Base-by-base conservation (phyloP, 1,139 yeast species). In the Yamadazyma diospyri region DNA sequence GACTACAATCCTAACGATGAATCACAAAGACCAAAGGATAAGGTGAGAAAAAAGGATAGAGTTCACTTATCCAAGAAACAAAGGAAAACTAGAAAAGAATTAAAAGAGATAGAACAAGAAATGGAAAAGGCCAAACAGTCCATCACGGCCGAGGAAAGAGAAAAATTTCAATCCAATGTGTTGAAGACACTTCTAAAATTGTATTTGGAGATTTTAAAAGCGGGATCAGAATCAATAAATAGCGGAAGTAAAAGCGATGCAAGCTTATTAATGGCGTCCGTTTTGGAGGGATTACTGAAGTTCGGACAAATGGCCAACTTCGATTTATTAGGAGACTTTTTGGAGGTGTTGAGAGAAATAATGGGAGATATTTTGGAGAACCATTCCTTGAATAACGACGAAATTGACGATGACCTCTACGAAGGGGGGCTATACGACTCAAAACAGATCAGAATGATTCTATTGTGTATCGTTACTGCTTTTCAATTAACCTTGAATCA, bases 221-320 rank as follows among this genome's bases (percentile, higher is more conserved):
- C 66, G 6, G 70, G 71, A 3, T 49, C 64, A 2, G 51, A 51
- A 15, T 40, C 52, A 1, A 33, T 44, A 6, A 50, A 46, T 4
- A 39, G 37, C 3, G 35, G 38, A n/a, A 72, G 71, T 18, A 70
- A 77, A 28, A 72, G 77, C 17, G 74, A 76, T 29, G 73, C 76
- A n/a, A 47, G 49, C 15, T 45, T 45, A 12, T 65, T 92, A 36
- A 79, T 87, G 69, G 95, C 94, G 6, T 72, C 92, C 0, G 94
- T 92, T 0, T 67, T 92, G 34, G 97, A 92, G 64, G 97, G 97
- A 5, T 63, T 92, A 37, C 85, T 97, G 2, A 78, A 78, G 53
- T 88, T 82, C 53, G 95, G 97, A 3, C 92, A 82, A 51, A 81
- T 89, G 79, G 89, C 94, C 23, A 92, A 92, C 53, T 78, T 92